These are phyloP conservation scores for Pyrenochaeta sp. DNA, from an alignment of 2,329 filamentous ascomycete species.

Conservation along the genomic window DNA sequence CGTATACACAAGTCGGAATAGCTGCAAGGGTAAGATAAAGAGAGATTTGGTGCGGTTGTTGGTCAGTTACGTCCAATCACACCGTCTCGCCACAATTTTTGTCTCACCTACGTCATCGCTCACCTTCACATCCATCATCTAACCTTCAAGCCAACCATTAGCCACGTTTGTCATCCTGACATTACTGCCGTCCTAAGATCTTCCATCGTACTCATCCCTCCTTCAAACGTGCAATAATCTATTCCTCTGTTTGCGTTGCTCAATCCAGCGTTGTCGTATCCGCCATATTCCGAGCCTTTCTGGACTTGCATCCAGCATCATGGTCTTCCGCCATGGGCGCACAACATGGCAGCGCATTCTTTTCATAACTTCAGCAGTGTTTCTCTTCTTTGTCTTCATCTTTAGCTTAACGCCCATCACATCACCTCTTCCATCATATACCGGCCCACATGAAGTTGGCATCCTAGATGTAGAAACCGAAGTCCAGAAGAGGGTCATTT, in stretches of 20 bases:
- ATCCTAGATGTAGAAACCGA: constrained; percentile 54
- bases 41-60: neutral
- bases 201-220: too few species aligned
- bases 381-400: constrained; percentile 46
- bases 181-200: neutral
- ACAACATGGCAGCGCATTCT: constrained; percentile 33
- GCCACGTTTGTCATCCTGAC: constrained; percentile 15
- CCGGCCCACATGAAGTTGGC: constrained; percentile 53
- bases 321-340: constrained; percentile 31
- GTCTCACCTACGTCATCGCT: constrained; percentile 21
- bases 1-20: too few species aligned
- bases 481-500: constrained; percentile 43
- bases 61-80: neutral
- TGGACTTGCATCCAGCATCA: too few species aligned
- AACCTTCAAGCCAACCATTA: constrained; percentile 7
- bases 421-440: constrained; percentile 51
- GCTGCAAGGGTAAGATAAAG: too few species aligned
- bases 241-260: too few species aligned
- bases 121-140: constrained; percentile 1
- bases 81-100: neutral
- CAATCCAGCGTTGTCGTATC: too few species aligned
- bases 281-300: too few species aligned
- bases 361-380: constrained; percentile 34
- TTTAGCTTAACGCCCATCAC: constrained; percentile 53
- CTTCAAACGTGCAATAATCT: too few species aligned